Conservation (phyloP, 768 basidiomycete genomes). For the Paxillus ammoniavirescens region DNA sequence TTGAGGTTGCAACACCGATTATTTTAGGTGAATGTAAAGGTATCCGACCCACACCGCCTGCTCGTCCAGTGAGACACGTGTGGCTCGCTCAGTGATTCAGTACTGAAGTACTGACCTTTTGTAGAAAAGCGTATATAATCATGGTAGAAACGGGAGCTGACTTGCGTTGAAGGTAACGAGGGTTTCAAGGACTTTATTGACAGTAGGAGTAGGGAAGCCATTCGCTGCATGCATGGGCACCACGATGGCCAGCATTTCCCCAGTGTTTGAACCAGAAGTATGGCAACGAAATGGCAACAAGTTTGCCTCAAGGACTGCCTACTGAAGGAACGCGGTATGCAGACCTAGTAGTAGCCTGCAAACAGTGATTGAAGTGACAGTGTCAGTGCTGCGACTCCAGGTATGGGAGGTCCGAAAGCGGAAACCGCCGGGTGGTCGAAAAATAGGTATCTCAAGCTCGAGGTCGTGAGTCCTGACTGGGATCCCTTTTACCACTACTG, state of each 20-base stretch:
- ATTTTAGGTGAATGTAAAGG: constrained; percentile 76
- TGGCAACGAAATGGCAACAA: background rate
- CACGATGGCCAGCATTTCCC: constrained; percentile 29
- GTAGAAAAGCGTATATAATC: constrained; percentile 62
- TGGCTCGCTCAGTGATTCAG: constrained; percentile 19
- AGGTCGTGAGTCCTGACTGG: no score
- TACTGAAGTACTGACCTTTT: constrained; percentile 45
- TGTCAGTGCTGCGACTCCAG: no score
- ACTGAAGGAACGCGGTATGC: background rate
- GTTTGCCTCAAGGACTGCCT: constrained; percentile 3
- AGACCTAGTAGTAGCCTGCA: no score
- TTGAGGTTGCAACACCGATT: constrained; percentile 71
- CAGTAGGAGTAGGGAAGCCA: constrained; percentile 26
- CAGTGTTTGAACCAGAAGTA: constrained; percentile 6
- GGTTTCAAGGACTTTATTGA: constrained; percentile 17
- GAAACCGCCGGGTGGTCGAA: no score
- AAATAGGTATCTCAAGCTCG: no score
- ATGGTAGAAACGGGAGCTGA: constrained; percentile 47
- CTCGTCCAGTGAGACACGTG: constrained; percentile 6
- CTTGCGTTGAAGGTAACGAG: constrained; percentile 8
- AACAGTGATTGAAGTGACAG: no score
- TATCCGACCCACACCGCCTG: constrained; percentile 65
- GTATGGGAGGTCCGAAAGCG: no score
- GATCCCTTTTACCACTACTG: no score
- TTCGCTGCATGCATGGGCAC: constrained; percentile 25